Percentiles rank a stretch among this genome's conserved stretches.
Evolutionary conservation across 2,329 filamentous ascomycete species (phyloP).

Genomic region (Hymenoscyphus infarciens): DNA sequence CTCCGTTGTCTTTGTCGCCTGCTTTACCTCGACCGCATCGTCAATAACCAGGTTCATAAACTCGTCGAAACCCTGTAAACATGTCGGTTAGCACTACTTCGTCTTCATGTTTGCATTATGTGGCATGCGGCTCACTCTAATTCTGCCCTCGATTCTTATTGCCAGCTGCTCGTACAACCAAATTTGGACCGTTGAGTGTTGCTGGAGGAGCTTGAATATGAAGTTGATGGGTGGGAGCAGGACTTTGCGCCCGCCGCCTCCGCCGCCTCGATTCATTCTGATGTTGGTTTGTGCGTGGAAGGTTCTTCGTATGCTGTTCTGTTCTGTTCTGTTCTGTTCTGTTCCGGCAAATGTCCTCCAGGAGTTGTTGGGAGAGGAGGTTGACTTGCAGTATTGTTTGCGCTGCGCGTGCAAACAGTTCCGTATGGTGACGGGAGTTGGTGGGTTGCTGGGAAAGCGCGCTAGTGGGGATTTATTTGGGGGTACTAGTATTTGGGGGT

Average conservation of each 20-base stretch:
- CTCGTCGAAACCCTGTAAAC: conserved; percentile 83
- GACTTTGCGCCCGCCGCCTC: conserved; percentile 55
- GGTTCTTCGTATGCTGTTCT: not conserved
- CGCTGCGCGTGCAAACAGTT: not conserved
- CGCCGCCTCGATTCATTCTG: conserved; percentile 37
- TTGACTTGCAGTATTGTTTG: not conserved
- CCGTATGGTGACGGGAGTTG: too few species aligned
- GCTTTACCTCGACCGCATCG: conserved; percentile 88
- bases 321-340: too few species aligned
- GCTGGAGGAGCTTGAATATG: conserved; percentile 86
- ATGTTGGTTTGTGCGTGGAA: not conserved
- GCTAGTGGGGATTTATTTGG: conserved; percentile 19
- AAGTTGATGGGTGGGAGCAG: conserved; percentile 78
- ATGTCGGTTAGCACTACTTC: conserved; percentile 21
- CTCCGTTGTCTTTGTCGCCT: conserved; percentile 75
- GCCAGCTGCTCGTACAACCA: conserved; percentile 97
- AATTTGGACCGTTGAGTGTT: conserved; percentile 76
- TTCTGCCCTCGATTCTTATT: conserved; percentile 93
- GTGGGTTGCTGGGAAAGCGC: conserved; percentile 5
- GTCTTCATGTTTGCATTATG: not conserved
- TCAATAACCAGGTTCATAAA: conserved; percentile 99
- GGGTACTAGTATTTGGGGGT: too few species aligned
- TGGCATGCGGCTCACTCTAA: conserved; percentile 62
- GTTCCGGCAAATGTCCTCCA: not conserved
- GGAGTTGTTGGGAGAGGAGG: not conserved